Evolutionary conservation across 495 filamentous ascomycete genomes (phyloP).

Genomic region (Xylaria castorea): DNA sequence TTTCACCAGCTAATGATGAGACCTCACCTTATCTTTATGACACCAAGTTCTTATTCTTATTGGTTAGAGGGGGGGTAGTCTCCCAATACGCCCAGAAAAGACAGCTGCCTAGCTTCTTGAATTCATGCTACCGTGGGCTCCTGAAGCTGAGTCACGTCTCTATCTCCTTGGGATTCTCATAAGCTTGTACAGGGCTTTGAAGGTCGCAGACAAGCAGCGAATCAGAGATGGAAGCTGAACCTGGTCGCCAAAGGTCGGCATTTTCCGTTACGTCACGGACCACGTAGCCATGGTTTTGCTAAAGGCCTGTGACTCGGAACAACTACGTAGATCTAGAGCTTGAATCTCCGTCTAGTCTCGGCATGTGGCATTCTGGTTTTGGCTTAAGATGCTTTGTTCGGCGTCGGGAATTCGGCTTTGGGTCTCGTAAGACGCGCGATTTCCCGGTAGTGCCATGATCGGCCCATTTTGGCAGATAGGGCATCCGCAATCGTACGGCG

Average conservation of each 20-base stretch:
- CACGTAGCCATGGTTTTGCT: not conserved
- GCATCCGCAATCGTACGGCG: slow-evolving; percentile 15
- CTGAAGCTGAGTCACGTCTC: not conserved
- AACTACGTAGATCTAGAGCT: too few species aligned
- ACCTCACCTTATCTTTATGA: slow-evolving; percentile 17
- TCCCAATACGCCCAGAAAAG: not conserved
- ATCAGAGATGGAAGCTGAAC: not conserved
- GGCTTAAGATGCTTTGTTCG: not conserved
- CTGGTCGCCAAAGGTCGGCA: slow-evolving; percentile 10
- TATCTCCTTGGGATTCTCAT: not conserved
- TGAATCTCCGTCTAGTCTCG: too few species aligned
- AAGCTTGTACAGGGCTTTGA: not conserved
- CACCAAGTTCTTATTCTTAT: not conserved
- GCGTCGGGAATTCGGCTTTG: not conserved
- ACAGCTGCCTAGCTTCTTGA: not conserved
- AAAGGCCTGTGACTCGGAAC: not conserved
- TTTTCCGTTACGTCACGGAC: slow-evolving; percentile 1
- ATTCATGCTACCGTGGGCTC: not conserved
- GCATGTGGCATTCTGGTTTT: too few species aligned
- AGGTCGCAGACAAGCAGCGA: not conserved
- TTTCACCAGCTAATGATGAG: slow-evolving; percentile 12
- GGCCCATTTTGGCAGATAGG: not conserved
- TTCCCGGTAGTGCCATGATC: slow-evolving; percentile 1
- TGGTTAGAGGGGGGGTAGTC: not conserved
- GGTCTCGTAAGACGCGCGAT: slow-evolving; percentile 3